Evolutionary conservation across 441 rosid species (phyloP).

Genomic region (Kokia cookei): DNA sequence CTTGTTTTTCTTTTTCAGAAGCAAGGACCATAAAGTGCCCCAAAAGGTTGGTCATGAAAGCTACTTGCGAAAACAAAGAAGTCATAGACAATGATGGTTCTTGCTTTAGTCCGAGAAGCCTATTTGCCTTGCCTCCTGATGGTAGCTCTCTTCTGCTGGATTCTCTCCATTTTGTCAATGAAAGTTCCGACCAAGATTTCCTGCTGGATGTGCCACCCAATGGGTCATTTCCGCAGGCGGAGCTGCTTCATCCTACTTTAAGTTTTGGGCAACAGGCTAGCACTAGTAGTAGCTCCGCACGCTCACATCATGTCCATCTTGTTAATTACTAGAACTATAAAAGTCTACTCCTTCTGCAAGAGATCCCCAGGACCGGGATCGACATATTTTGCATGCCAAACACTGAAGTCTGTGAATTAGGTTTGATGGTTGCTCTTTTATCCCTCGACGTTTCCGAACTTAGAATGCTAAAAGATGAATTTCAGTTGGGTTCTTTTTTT

Average conservation of each 20-base stretch:
- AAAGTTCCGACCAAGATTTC: conserved; percentile 67
- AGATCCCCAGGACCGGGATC: conserved; percentile 21
- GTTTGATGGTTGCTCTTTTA: conserved; percentile 32
- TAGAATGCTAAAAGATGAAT: conserved; percentile 31
- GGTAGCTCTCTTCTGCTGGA: conserved; percentile 59
- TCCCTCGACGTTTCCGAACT: conserved; percentile 30
- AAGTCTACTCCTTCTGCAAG: conserved; percentile 22
- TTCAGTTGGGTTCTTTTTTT: conserved; percentile 24
- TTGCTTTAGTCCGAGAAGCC: conserved; percentile 74
- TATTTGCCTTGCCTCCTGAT: conserved; percentile 66
- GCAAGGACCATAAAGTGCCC: conserved; percentile 60
- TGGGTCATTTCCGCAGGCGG: conserved; percentile 82
- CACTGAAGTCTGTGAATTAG: conserved; percentile 34
- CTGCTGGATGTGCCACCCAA: conserved; percentile 83
- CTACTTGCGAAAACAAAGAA: conserved; percentile 52
- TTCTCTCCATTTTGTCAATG: conserved; percentile 45
- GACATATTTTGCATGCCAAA: conserved; percentile 34
- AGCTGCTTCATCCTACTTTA: conserved; percentile 63
- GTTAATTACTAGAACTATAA: conserved; percentile 23
- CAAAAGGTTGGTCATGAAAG: conserved; percentile 49
- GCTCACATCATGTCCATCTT: conserved; percentile 30
- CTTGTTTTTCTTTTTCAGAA: conserved; percentile 30
- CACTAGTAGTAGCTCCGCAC: conserved; percentile 51
- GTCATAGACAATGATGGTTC: conserved; percentile 49
- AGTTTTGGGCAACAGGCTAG: conserved; percentile 49